Evolutionary conservation across 345 rosid genomes (phyloP).

Genomic region (Noccaea caerulescens): DNA sequence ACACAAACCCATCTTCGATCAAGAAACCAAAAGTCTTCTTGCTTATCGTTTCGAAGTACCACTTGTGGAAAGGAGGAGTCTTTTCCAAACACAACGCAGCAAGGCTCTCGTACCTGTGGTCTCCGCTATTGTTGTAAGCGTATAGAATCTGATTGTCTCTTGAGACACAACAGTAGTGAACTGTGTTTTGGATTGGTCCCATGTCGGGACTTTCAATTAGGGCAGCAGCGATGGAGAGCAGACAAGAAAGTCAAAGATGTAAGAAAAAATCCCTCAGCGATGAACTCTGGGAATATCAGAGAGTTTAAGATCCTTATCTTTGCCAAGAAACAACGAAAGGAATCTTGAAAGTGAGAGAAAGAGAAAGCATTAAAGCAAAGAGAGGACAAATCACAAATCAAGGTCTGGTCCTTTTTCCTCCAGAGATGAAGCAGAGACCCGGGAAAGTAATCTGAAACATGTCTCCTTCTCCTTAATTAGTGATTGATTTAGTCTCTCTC

Average conservation of each 20-base stretch:
- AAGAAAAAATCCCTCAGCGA: background rate
- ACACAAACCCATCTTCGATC: slow-evolving; percentile 65
- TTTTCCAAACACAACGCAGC: slow-evolving; percentile 67
- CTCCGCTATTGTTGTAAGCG: slow-evolving; percentile 58
- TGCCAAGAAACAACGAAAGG: slow-evolving; percentile 37
- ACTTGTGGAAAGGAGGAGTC: slow-evolving; percentile 70
- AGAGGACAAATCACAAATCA: slow-evolving; percentile 12
- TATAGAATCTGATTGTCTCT: slow-evolving; percentile 57
- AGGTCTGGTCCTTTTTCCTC: background rate
- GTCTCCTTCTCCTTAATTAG: slow-evolving; percentile 22
- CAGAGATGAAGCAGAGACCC: slow-evolving; percentile 15
- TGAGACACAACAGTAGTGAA: slow-evolving; percentile 71
- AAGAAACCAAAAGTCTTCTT: slow-evolving; percentile 70
- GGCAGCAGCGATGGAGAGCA: background rate
- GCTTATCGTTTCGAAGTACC: slow-evolving; percentile 75
- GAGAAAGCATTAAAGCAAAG: slow-evolving; percentile 39
- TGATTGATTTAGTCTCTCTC: slow-evolving; percentile 14
- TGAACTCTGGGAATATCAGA: background rate
- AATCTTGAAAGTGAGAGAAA: slow-evolving; percentile 20
- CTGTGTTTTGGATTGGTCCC: slow-evolving; percentile 44
- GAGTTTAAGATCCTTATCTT: slow-evolving; percentile 35
- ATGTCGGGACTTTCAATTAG: background rate
- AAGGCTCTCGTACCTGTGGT: slow-evolving; percentile 55
- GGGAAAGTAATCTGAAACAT: slow-evolving; percentile 8
- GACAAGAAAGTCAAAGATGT: background rate